Evolutionary conservation across 2,329 filamentous ascomycete genomes (phyloP).

Genomic region (Mycocentrospora acerina): DNA sequence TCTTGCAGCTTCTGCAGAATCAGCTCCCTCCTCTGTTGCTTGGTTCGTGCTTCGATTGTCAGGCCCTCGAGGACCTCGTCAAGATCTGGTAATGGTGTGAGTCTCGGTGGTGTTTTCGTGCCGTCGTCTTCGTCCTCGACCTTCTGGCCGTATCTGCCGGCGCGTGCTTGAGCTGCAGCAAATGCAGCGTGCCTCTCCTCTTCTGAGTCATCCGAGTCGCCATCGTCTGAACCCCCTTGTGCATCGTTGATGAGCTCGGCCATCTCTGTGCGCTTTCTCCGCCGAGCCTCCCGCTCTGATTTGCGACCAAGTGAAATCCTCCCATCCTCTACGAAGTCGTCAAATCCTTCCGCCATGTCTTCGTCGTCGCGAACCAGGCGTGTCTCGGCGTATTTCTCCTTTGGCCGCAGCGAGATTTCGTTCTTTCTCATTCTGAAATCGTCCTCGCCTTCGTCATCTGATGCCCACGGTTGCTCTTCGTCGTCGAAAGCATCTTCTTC

Average conservation of each 20-base stretch:
- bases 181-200: constrained; percentile 72
- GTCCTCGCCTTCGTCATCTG: constrained; percentile 42
- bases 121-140: constrained; percentile 45
- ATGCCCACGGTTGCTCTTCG: constrained; percentile 44
- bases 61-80: constrained; percentile 66
- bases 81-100: constrained; percentile 76
- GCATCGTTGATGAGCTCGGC: constrained; percentile 79
- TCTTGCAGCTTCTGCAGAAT: constrained; percentile 66
- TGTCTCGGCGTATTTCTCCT: constrained; percentile 66
- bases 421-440: constrained; percentile 41
- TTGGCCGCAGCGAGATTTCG: constrained; percentile 54
- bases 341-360: constrained; percentile 89
- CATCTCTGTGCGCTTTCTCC: constrained; percentile 73
- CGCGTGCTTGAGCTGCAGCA: constrained; percentile 80
- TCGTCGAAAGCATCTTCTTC: constrained; percentile 63
- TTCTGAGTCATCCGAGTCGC: constrained; percentile 66
- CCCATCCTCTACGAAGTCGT: constrained; percentile 86
- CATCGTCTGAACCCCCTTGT: constrained; percentile 70
- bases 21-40: constrained; percentile 60
- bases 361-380: constrained; percentile 84
- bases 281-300: constrained; percentile 70
- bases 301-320: constrained; percentile 75
- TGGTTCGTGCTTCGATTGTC: constrained; percentile 60
- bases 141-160: constrained; percentile 74
- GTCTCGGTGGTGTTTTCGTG: constrained; percentile 66